Conservation (phyloP, 202 grass and related monocot species). For the Setaria viridis region DNA sequence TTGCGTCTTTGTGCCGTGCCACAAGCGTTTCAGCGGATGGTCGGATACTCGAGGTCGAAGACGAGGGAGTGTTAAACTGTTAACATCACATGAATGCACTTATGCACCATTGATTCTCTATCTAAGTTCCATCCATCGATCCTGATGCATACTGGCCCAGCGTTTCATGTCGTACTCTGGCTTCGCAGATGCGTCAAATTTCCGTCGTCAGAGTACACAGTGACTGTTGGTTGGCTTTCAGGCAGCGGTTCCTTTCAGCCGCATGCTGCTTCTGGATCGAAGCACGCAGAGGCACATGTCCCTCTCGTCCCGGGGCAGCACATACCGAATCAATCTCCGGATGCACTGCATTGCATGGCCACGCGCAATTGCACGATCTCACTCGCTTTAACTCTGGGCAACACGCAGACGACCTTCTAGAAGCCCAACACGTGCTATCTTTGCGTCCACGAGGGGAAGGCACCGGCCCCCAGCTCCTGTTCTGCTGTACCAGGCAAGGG, state of each 20-base stretch:
- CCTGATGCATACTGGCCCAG: background rate
- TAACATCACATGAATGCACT: background rate
- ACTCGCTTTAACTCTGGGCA: background rate
- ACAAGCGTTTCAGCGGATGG: background rate
- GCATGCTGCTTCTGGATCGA: background rate
- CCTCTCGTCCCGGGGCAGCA: background rate
- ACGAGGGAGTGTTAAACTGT: background rate
- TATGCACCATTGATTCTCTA: background rate
- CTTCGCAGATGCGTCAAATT: background rate
- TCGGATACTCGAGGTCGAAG: background rate
- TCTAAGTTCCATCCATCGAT: background rate
- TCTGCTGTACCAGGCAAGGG: background rate
- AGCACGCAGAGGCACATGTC: constrained; percentile 32
- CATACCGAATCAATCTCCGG: constrained; percentile 44
- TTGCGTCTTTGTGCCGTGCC: background rate
- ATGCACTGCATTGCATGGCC: constrained; percentile 9
- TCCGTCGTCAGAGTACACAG: background rate
- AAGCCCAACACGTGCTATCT: constrained; percentile 33
- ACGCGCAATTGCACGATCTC: constrained; percentile 19
- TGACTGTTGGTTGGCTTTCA: background rate
- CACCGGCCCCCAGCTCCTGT: background rate
- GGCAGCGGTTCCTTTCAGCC: constrained; percentile 17
- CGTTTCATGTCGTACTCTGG: background rate
- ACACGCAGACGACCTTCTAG: constrained; percentile 40
- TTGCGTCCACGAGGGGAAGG: background rate